Base-by-base conservation (phyloP, 2,329 filamentous ascomycete species). In the Neonectria neomacrospora region DNA sequence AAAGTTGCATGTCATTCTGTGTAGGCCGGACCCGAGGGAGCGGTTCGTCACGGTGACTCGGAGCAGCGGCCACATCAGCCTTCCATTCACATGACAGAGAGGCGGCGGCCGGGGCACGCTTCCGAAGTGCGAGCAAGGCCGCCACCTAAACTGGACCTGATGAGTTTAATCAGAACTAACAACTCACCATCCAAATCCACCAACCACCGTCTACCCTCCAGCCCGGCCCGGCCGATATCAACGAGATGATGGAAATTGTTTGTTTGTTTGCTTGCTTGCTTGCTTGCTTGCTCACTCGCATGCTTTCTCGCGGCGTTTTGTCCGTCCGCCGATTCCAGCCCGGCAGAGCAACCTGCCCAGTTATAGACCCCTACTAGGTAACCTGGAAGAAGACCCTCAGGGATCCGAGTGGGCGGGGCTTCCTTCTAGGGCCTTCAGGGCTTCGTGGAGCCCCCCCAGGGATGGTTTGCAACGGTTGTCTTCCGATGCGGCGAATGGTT, bases 31-130 rank as follows among this genome's bases (percentile, higher is more conserved):
- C 37, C 37, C 37, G 37, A 41, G 37, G 37, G 37, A 41, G 16
- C 37, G 37, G 37, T 41, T 41, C 37, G 37, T 41, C 37, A 41
- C 37, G 9, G n/a, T 41, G 37, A 41, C 11, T 20, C 37, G 37
- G 37, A 20, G 37, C 37, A 20, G 37, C 37, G 37, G 37, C 37
- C 37, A 41, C 37, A 41, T n/a, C 37, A 41, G n/a, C 37, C n/a
- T 41, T 41, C n/a, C 37, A 11, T 41, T 41, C 37, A 41, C 37
- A 41, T 41, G 37, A 41, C 37, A 20, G 37, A 41, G n/a, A 41
- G 41, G 53, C 53, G 53, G 41, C 53, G 53, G 39, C 42, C 53
- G 53, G 53, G 53, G 53, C 42, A 55, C 18, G 28, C 39, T 45
- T 55, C 53, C 53, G 53, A 30, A 26, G 41, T 34, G 48, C 23